These are phyloP conservation scores for Podila epigama DNA, from an alignment of 192 early-diverging fungal species.

Conservation along the genomic window DNA sequence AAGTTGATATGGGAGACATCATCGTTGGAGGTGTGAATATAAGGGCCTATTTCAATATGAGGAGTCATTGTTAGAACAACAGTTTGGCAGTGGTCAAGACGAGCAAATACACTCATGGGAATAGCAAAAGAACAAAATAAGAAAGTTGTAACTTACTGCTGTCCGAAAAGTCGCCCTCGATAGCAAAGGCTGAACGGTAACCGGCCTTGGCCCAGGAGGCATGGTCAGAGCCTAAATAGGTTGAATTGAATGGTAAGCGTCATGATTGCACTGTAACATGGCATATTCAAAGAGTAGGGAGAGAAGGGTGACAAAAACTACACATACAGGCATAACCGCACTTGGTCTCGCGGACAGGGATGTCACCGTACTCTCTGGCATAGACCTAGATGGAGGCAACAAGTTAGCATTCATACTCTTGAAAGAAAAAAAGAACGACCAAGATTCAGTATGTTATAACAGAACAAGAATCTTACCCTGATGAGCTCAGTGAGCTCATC, in stretches of 20 bases:
- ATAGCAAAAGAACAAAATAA: too few species aligned
- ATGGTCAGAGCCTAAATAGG: conserved; percentile 79
- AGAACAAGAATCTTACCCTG: conserved; percentile 22
- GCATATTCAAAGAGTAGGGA: not conserved
- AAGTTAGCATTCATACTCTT: not conserved
- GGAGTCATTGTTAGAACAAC: not conserved
- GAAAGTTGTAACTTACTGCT: too few species aligned
- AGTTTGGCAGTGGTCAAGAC: too few species aligned
- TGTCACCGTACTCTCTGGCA: conserved; percentile 69
- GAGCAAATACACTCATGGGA: too few species aligned
- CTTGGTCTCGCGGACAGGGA: conserved; percentile 72
- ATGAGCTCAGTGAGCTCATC: conserved; percentile 59
- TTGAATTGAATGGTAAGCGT: not conserved
- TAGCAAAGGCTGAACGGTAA: conserved; percentile 84
- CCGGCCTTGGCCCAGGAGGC: conserved; percentile 92
- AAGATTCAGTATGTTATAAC: not conserved
- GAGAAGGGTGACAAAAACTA: not conserved
- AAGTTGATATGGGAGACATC: conserved; percentile 79
- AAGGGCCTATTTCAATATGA: conserved; percentile 46
- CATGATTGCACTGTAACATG: not conserved
- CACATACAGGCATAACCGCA: conserved; percentile 82
- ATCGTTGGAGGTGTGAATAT: conserved; percentile 88
- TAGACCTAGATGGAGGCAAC: conserved; percentile 63
- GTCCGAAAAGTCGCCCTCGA: conserved; percentile 75
- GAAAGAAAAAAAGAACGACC: not conserved